phyloP scores from a whole-genome alignment of 208 protist species.

The Trypanosoma lewisi region DNA sequence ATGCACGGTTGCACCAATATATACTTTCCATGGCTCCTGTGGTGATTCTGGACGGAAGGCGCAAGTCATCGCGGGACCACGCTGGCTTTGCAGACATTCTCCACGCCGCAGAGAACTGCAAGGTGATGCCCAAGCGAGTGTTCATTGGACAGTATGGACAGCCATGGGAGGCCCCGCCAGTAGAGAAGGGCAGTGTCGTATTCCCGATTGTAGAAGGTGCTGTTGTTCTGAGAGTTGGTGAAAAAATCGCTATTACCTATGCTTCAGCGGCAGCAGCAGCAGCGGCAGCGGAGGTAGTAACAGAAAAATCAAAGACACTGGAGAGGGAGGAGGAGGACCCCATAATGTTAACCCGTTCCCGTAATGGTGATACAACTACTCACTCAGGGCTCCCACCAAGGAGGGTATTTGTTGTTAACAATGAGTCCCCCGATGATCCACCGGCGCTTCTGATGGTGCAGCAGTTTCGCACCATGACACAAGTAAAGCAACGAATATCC shows the following conservation, averaged over 20 bases:
- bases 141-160: constrained; percentile 36
- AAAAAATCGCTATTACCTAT: background rate
- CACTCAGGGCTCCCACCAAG: background rate
- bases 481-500: constrained; percentile 27
- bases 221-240: constrained; percentile 10
- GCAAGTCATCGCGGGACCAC: constrained; percentile 22
- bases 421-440: constrained; percentile 15
- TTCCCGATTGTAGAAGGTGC: constrained; percentile 30
- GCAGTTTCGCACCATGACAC: constrained; percentile 17
- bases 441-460: constrained; percentile 25
- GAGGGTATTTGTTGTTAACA: constrained; percentile 19
- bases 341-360: background rate
- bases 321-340: background rate
- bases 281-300: background rate
- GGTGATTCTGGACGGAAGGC: constrained; percentile 28
- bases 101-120: constrained; percentile 12
- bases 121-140: constrained; percentile 1
- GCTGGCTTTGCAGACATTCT: constrained; percentile 28
- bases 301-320: background rate
- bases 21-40: constrained; percentile 28
- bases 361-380: background rate
- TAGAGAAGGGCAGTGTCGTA: constrained; percentile 6
- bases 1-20: constrained; percentile 9
- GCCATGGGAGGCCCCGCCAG: constrained; percentile 23
- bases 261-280: background rate